These are phyloP conservation scores for Symbiotaphrina buchneri DNA, from an alignment of 495 filamentous ascomycete species.

Conservation along the genomic window DNA sequence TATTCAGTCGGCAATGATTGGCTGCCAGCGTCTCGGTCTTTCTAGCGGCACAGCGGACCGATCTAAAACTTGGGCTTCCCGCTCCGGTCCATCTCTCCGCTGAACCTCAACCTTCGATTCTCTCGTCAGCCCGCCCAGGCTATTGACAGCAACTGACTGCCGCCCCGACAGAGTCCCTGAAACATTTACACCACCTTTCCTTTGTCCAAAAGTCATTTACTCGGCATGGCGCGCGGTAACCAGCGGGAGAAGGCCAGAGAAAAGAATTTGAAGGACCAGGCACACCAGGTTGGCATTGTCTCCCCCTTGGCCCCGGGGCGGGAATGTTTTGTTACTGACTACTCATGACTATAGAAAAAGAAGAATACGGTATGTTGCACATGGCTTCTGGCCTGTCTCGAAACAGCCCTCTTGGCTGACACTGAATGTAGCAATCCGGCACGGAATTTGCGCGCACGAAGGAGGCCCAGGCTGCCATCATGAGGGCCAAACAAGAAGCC, in stretches of 20 bases:
- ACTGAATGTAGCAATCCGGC: conserved; percentile 25
- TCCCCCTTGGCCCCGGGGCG: conserved; percentile 6
- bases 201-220: conserved; percentile 1
- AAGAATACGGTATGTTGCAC: conserved; percentile 22
- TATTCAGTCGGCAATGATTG: too few relatives aligned
- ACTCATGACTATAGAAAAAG: conserved; percentile 34
- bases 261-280: conserved; percentile 48
- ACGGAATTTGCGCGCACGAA: conserved; percentile 47
- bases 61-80: too few relatives aligned
- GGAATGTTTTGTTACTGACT: conserved; percentile 9
- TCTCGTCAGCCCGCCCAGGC: too few relatives aligned
- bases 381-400: conserved; percentile 3
- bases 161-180: too few relatives aligned
- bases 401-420: conserved; percentile 11
- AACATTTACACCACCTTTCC: background rate
- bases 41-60: too few relatives aligned
- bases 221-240: conserved; percentile 69
- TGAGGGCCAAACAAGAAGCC: conserved; percentile 74
- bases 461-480: conserved; percentile 57
- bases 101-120: too few relatives aligned
- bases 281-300: conserved; percentile 28
- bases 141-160: too few relatives aligned
- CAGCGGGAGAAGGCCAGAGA: conserved; percentile 78
- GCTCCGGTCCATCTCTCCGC: too few relatives aligned
- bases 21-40: too few relatives aligned